A percentile compares a stretch with the other conserved stretches of the same genome.
These are phyloP conservation scores for Penicillium nordicum DNA, from an alignment of 2,329 filamentous ascomycete genomes.

Conservation along the genomic window DNA sequence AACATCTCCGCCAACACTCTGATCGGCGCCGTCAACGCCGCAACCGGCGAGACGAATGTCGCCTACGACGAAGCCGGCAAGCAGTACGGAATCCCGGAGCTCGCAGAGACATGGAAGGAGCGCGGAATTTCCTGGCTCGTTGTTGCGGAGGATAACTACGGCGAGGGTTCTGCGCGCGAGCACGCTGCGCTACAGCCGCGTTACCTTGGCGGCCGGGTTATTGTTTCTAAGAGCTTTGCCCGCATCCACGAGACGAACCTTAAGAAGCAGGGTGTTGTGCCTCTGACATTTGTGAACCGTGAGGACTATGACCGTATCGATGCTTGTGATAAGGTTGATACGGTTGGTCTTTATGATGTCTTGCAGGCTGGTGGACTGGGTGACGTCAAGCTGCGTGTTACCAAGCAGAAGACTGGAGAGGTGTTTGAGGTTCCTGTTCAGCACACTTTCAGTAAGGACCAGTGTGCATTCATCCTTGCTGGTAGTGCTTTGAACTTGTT, in stretches of 20 bases:
- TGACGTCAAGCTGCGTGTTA: slow-evolving; percentile 67
- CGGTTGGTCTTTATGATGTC: slow-evolving; percentile 79
- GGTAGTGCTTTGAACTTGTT: slow-evolving; percentile 91
- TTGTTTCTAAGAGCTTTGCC: slow-evolving; percentile 76
- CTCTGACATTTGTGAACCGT: slow-evolving; percentile 84
- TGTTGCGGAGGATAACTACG: slow-evolving; percentile 96
- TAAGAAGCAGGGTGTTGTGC: slow-evolving; percentile 96
- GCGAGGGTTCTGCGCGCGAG: slow-evolving; percentile 83
- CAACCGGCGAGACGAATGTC: slow-evolving; percentile 86
- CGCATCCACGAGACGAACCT: slow-evolving; percentile 94
- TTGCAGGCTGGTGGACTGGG: slow-evolving; percentile 74
- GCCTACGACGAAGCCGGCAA: slow-evolving; percentile 83
- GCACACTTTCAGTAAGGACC: slow-evolving; percentile 84
- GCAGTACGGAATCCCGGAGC: slow-evolving; percentile 52
- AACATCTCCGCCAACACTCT: slow-evolving; percentile 98
- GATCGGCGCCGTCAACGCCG: slow-evolving; percentile 89
- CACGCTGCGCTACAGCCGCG: slow-evolving; percentile 86
- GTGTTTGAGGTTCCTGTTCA: slow-evolving; percentile 70
- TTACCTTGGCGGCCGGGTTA: slow-evolving; percentile 82
- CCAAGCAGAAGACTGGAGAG: slow-evolving; percentile 60
- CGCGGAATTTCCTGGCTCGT: slow-evolving; percentile 80
- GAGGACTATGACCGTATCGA: slow-evolving; percentile 60
- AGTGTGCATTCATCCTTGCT: slow-evolving; percentile 87
- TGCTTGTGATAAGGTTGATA: slow-evolving; percentile 79
- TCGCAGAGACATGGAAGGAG: slow-evolving; percentile 78